Evolutionary conservation across 441 rosid species (phyloP).

Genomic region (Adansonia grandidieri): DNA sequence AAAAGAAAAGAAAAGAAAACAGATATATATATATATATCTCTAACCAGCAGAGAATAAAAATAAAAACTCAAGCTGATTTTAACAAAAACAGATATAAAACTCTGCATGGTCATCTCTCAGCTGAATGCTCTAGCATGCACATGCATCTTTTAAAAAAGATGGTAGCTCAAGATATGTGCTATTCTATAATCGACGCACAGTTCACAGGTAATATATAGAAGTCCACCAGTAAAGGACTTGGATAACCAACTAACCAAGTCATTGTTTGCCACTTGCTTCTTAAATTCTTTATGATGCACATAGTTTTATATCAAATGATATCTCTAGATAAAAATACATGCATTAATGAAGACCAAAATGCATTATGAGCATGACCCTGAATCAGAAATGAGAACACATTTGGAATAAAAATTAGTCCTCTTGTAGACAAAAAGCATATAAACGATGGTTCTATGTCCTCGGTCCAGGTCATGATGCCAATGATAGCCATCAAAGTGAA

Average conservation of each 20-base stretch:
- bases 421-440: not conserved
- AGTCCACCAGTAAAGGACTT: not conserved
- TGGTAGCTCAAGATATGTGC: not conserved
- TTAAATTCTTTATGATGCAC: constrained; percentile 6
- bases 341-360: not conserved
- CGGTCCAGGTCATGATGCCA: constrained; percentile 4
- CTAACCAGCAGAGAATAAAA: constrained; percentile 6
- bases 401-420: not conserved
- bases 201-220: not conserved
- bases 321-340: not conserved
- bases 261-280: constrained; percentile 14
- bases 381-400: constrained; percentile 13
- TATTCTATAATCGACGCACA: not conserved
- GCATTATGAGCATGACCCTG: not conserved
- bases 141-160: not conserved
- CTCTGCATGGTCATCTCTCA: constrained; percentile 7
- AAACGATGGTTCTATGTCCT: not conserved
- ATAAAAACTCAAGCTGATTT: constrained; percentile 5
- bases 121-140: constrained; percentile 4
- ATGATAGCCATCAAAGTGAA: not conserved
- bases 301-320: not conserved
- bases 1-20: not conserved
- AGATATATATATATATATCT: not conserved
- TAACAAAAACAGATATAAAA: constrained; percentile 17
- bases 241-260: constrained; percentile 7